These are phyloP conservation scores for Hypoxylon crocopeplum DNA, from an alignment of 495 filamentous ascomycete genomes.

Conservation along the genomic window DNA sequence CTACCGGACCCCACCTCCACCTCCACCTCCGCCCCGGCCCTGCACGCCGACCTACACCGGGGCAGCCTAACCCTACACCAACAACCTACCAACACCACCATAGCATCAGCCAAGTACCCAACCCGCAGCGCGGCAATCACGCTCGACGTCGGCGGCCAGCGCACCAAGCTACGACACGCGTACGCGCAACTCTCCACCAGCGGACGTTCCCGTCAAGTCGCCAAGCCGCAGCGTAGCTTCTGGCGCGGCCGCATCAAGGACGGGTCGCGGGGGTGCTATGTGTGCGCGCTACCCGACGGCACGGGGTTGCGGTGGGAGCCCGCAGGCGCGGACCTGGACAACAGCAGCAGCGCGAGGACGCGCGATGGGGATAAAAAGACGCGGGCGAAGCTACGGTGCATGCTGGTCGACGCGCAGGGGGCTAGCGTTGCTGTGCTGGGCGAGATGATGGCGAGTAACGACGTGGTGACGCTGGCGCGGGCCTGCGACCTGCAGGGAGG, in stretches of 20 bases:
- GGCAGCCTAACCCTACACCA: background rate
- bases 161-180: background rate
- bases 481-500: background rate
- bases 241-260: slow-evolving; percentile 5
- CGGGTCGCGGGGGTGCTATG: slow-evolving; percentile 13
- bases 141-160: background rate
- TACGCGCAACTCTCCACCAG: background rate
- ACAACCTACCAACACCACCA: background rate
- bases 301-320: slow-evolving; percentile 3
- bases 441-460: slow-evolving; percentile 16
- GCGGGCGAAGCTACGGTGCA: slow-evolving; percentile 8
- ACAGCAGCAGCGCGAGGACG: background rate
- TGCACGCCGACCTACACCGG: background rate
- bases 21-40: background rate
- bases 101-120: background rate
- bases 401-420: slow-evolving; percentile 5
- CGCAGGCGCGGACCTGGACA: slow-evolving; percentile 1
- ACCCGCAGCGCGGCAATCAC: background rate
- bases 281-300: background rate
- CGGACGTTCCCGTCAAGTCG: background rate
- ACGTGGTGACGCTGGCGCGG: slow-evolving; percentile 8
- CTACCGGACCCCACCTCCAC: background rate
- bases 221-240: background rate
- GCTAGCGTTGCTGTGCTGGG: slow-evolving; percentile 2
- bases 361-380: background rate